Base-by-base conservation (phyloP, 225 moss, liverwort and hornwort genomes). In the Physcomitrellopsis africana region DNA sequence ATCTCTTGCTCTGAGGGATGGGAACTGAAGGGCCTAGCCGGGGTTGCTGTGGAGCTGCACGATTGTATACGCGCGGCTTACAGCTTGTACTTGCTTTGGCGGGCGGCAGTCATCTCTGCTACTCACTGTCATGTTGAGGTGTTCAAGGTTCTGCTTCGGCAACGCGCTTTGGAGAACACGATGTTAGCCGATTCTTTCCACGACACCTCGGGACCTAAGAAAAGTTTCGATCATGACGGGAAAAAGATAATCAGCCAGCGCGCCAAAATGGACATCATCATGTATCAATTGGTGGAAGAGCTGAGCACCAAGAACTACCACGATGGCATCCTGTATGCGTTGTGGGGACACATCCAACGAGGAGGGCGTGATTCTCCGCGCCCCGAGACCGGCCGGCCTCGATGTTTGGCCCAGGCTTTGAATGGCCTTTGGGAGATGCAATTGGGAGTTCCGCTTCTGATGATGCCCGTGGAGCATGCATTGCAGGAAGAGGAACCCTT, bases 391-490 rank as follows among this genome's bases (percentile, higher is more conserved):
- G 81, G 81, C 46, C 45, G 73, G 4, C 81, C 84, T 2, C 72
- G 84, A 7, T 87, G 87, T 23, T 79, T 77, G 15, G 87, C 84
- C 2, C 73, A 81, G 73, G 84, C 81, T 7, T 78, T 78, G 4
- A 83, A 84, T 27, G 86, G 86, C 1, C 81, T 87, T 19, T 87
- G 87, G 87, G 84, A 84, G 69, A 76, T 84, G 84, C 78, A 84
- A 26, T 58, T 87, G 67, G 87, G 81, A 59, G 87, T 87, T 14
- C 87, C 87, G 1, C 51, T 87, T 10, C 29, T 87, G 45, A 76
- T 84, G 84, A 87, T 87, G 87, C 87, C 87, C 0, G 78, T 87
- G 1, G 87, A 87, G 76, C 81, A 87, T 67, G 76, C 84, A n/a
- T 42, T 83, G 51, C 81, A 65, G 69, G 79, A 81, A 1, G 79